A percentile compares a stretch with the other conserved stretches of the same genome.
Conservation (phyloP, 2,329 filamentous ascomycete species). For the Pseudohalonectria lignicola region DNA sequence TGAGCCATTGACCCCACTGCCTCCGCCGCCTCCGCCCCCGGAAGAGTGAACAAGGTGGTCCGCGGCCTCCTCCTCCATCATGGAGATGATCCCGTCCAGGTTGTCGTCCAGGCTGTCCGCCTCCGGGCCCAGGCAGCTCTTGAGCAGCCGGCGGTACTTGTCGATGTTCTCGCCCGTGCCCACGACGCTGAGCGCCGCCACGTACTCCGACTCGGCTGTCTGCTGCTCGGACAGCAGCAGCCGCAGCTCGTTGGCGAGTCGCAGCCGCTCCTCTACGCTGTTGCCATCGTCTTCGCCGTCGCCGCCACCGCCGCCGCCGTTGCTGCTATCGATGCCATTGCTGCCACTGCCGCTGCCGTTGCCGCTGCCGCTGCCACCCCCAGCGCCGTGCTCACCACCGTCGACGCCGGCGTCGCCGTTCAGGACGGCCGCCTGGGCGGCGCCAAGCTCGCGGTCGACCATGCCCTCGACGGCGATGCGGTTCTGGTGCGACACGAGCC, state of each 20-base stretch:
- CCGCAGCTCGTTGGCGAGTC: constrained; percentile 46
- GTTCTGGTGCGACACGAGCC: constrained; percentile 33
- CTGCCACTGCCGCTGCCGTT: constrained; percentile 9
- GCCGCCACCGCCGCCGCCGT: constrained; percentile 27
- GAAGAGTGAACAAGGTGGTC: too few species aligned
- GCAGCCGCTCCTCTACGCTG: constrained; percentile 42
- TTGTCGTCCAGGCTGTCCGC: constrained; percentile 60
- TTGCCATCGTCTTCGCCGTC: constrained; percentile 22
- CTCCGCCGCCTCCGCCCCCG: constrained; percentile 15
- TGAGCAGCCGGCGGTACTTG: constrained; percentile 60
- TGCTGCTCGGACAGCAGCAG: constrained; percentile 48
- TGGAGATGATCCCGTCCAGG: constrained; percentile 47
- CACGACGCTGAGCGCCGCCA: constrained; percentile 55
- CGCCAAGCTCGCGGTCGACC: constrained; percentile 34
- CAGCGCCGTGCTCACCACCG: constrained; percentile 25
- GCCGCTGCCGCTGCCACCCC: constrained; percentile 20
- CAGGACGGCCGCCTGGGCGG: constrained; percentile 15
- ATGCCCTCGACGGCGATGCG: constrained; percentile 39
- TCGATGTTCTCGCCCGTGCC: constrained; percentile 64
- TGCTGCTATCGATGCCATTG: constrained; percentile 29
- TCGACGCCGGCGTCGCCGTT: constrained; percentile 23
- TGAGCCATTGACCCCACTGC: neutral
- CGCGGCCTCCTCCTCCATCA: constrained; percentile 53
- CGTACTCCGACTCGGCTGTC: constrained; percentile 54
- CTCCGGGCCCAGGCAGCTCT: constrained; percentile 54